Conservation (phyloP, 2,329 filamentous ascomycete genomes). For the Tolypocladium endophyticum region DNA sequence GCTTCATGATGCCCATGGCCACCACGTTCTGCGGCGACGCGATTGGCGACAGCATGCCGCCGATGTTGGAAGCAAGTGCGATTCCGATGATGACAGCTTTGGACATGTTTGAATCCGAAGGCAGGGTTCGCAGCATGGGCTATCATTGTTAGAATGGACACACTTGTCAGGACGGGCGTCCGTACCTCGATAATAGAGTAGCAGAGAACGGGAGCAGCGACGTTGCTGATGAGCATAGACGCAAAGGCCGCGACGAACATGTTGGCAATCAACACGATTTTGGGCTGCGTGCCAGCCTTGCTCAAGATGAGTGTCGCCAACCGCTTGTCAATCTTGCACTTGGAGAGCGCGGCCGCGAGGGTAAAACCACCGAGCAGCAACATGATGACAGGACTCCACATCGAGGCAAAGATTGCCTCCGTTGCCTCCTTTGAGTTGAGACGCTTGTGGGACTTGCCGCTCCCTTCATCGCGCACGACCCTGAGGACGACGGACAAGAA, state of each 20-base stretch:
- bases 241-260: slow-evolving; percentile 98
- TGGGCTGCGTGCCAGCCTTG: slow-evolving; percentile 86
- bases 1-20: slow-evolving; percentile 89
- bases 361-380: slow-evolving; percentile 92
- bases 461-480: slow-evolving; percentile 68
- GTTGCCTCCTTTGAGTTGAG: slow-evolving; percentile 75
- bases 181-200: slow-evolving; percentile 90
- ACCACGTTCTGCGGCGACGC: slow-evolving; percentile 97
- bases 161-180: neutral
- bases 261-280: slow-evolving; percentile 85
- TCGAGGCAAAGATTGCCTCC: slow-evolving; percentile 77
- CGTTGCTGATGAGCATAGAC: slow-evolving; percentile 98
- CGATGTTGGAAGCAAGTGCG: slow-evolving; percentile 88
- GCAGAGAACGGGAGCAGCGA: slow-evolving; percentile 91
- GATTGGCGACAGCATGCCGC: slow-evolving; percentile 92
- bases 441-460: slow-evolving; percentile 46
- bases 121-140: slow-evolving; percentile 89
- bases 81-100: slow-evolving; percentile 94
- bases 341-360: slow-evolving; percentile 86
- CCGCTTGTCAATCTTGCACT: slow-evolving; percentile 95
- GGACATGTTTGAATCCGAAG: slow-evolving; percentile 82
- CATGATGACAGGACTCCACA: slow-evolving; percentile 99
- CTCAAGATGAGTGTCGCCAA: slow-evolving; percentile 93
- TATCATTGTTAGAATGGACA: slow-evolving; percentile 21
- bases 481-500: slow-evolving; percentile 82